Percentiles rank a stretch among this genome's conserved stretches.
Evolutionary conservation across 257 asterid genomes (phyloP).

Genomic region (Nicotiana tabacum): DNA sequence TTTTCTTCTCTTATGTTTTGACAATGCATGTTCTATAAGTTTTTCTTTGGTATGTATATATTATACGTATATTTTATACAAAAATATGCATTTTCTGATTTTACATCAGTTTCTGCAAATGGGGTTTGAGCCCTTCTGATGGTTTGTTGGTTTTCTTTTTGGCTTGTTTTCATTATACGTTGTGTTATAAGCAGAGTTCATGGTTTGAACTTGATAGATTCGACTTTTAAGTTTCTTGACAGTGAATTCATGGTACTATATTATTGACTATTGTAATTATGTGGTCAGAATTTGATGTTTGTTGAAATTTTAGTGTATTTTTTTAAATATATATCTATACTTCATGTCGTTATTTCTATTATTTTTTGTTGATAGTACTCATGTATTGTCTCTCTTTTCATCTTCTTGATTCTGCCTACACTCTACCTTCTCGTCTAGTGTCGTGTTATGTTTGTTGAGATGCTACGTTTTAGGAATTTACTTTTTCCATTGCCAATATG

Average conservation of each 20-base stretch:
- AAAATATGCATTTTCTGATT: not conserved
- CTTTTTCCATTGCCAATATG: constrained; percentile 25
- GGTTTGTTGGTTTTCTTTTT: constrained; percentile 16
- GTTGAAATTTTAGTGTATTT: not conserved
- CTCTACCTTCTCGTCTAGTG: not conserved
- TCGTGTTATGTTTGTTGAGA: constrained; percentile 19
- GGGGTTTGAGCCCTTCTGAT: not conserved
- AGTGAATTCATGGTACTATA: not conserved
- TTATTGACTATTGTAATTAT: not conserved
- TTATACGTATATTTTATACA: too few species aligned
- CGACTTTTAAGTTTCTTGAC: not conserved
- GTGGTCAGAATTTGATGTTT: not conserved
- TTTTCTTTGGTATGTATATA: not conserved
- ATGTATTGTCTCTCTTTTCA: too few species aligned
- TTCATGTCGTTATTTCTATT: not conserved
- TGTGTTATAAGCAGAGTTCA: not conserved
- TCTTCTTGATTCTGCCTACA: too few species aligned
- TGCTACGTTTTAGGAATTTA: constrained; percentile 21
- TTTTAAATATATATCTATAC: not conserved
- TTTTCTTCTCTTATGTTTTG: not conserved
- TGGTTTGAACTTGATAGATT: not conserved
- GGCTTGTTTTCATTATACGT: constrained; percentile 11
- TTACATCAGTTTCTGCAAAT: not conserved
- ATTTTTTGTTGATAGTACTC: too few species aligned
- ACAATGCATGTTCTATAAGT: not conserved